Percentiles rank a stretch among this genome's conserved stretches.
These are phyloP conservation scores for Amanita inopinata DNA, from an alignment of 768 basidiomycete species.

Conservation along the genomic window DNA sequence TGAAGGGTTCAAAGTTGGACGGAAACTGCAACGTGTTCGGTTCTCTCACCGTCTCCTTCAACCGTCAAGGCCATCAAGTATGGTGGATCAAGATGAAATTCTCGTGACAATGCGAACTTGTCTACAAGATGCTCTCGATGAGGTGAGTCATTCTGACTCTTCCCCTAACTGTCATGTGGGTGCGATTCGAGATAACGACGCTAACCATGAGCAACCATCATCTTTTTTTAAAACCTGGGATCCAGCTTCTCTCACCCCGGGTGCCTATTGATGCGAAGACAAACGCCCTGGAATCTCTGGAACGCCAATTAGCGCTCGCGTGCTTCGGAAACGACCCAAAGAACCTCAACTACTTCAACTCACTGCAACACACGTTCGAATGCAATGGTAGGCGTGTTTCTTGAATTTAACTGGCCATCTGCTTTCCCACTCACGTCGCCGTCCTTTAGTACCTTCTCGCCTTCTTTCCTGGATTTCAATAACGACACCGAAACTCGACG, in stretches of 20 bases:
- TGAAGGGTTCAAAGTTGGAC: background rate
- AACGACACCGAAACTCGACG: conserved; percentile 42
- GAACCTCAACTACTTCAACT: conserved; percentile 44
- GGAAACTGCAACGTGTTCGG: conserved; percentile 3
- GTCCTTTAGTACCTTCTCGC: conserved; percentile 50
- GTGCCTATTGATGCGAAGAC: conserved; percentile 42
- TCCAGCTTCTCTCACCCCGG: conserved; percentile 55
- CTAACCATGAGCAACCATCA: conserved; percentile 3
- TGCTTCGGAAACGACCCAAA: conserved; percentile 32
- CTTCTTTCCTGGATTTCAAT: conserved; percentile 52
- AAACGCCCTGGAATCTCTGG: conserved; percentile 44
- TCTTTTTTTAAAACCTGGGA: conserved; percentile 2
- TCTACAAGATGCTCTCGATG: conserved; percentile 57
- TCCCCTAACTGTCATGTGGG: background rate
- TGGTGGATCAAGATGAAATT: conserved; percentile 19
- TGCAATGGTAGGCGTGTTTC: conserved; percentile 49
- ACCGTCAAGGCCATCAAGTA: background rate
- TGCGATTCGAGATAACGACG: background rate
- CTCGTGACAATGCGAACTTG: conserved; percentile 29
- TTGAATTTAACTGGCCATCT: background rate
- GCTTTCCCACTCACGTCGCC: conserved; percentile 1
- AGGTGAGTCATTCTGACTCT: conserved; percentile 33
- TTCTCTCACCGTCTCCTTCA: conserved; percentile 1
- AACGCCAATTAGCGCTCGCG: conserved; percentile 43
- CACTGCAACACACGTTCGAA: conserved; percentile 72